These are phyloP conservation scores for Chlorella sp. DNA, from an alignment of 139 green algal species.

Conservation along the genomic window DNA sequence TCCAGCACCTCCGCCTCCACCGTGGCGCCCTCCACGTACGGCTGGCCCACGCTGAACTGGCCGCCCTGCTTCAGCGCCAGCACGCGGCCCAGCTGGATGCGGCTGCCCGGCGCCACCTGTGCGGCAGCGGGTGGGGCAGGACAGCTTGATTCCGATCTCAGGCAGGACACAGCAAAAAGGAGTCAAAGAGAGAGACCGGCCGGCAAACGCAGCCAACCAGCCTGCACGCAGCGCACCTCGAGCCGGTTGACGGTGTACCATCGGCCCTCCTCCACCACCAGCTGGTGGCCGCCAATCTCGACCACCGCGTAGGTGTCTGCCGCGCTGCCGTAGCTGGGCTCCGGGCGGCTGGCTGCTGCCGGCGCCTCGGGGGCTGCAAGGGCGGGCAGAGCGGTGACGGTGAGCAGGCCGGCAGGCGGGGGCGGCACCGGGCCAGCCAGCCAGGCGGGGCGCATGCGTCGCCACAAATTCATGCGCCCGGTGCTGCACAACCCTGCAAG, in stretches of 20 bases:
- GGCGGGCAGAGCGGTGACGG: neutral
- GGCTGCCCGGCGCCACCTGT: slow-evolving; percentile 79
- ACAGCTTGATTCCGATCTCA: too few relatives aligned
- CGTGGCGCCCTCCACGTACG: slow-evolving; percentile 86
- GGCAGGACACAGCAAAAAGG: too few relatives aligned
- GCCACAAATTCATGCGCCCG: neutral
- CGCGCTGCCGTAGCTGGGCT: slow-evolving; percentile 37
- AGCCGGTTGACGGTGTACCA: slow-evolving; percentile 95
- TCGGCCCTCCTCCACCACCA: slow-evolving; percentile 93
- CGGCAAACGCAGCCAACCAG: too few relatives aligned
- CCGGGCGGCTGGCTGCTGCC: slow-evolving; percentile 15
- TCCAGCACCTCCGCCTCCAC: slow-evolving; percentile 94
- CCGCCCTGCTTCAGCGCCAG: slow-evolving; percentile 86
- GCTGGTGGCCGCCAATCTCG: slow-evolving; percentile 90
- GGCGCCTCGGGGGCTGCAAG: slow-evolving; percentile 18
- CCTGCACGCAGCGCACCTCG: slow-evolving; percentile 64
- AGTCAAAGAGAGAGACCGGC: too few relatives aligned
- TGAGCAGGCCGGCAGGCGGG: neutral
- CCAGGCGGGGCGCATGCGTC: neutral
- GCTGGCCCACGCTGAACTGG: slow-evolving; percentile 83
- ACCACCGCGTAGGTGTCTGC: slow-evolving; percentile 87
- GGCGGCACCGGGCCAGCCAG: neutral
- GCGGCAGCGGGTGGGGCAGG: too few relatives aligned
- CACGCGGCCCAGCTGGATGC: slow-evolving; percentile 90
- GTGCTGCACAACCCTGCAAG: neutral